Evolutionary conservation across 495 filamentous ascomycete genomes (phyloP).

Genomic region (Beverwykella pulmonaria): DNA sequence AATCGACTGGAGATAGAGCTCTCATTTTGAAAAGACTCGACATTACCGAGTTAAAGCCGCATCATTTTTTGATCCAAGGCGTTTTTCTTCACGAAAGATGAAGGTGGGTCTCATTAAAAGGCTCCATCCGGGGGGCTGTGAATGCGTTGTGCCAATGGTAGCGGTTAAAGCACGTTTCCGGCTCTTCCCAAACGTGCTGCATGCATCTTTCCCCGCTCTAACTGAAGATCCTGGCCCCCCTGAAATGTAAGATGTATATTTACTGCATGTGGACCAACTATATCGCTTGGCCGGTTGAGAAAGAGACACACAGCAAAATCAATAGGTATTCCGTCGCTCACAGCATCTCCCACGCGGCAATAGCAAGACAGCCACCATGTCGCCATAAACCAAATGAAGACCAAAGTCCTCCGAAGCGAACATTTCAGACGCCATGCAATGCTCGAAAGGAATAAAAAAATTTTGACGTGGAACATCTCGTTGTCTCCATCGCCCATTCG

Average conservation of each 20-base stretch:
- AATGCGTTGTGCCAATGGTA: too few species aligned
- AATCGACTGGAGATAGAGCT: background rate
- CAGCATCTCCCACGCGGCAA: background rate
- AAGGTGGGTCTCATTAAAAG: too few species aligned
- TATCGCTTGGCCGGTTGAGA: too few species aligned
- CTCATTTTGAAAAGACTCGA: background rate
- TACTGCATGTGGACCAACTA: background rate
- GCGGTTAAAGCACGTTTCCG: background rate
- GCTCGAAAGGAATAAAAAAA: background rate
- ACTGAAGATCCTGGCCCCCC: too few species aligned
- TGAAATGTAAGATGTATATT: background rate
- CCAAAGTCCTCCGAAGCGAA: background rate
- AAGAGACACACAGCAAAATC: too few species aligned
- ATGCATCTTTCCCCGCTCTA: too few species aligned
- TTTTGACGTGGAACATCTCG: background rate
- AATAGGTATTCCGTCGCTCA: background rate
- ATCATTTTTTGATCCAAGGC: too few species aligned
- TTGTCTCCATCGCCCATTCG: background rate
- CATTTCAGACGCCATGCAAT: conserved; percentile 5
- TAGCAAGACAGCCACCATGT: background rate
- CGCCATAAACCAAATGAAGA: background rate
- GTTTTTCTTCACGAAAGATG: too few species aligned
- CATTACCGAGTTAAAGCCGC: background rate
- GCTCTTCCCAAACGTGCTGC: background rate
- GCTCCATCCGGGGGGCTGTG: too few species aligned